These are phyloP conservation scores for Ascochyta koolunga DNA, from an alignment of 2,329 filamentous ascomycete species.

Conservation along the genomic window DNA sequence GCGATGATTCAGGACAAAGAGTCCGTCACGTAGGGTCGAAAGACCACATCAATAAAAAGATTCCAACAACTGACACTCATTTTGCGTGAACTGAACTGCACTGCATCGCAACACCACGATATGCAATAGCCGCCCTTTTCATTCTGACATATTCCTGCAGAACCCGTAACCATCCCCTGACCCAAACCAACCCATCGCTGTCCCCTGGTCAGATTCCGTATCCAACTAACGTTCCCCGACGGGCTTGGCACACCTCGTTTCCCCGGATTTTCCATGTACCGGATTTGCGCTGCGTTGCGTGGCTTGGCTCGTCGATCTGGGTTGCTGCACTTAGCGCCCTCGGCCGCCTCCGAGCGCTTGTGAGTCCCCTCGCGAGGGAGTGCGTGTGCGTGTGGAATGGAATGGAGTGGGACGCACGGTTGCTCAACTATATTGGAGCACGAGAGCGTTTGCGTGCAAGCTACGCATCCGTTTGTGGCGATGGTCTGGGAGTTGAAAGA, in stretches of 20 bases:
- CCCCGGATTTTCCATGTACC: constrained; percentile 15
- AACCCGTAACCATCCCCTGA: not conserved
- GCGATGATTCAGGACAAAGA: constrained; percentile 35
- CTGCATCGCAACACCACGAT: not conserved
- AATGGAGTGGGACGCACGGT: not conserved
- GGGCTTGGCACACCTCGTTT: constrained; percentile 12
- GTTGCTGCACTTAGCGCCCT: constrained; percentile 9
- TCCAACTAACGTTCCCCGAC: constrained; percentile 11
- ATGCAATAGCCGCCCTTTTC: too few species aligned
- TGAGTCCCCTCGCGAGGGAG: not conserved
- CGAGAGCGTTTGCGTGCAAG: constrained; percentile 4
- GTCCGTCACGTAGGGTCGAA: constrained; percentile 13
- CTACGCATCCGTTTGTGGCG: not conserved
- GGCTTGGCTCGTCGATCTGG: constrained; percentile 12
- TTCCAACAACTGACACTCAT: constrained; percentile 1
- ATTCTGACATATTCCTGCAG: not conserved
- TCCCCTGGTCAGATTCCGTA: not conserved
- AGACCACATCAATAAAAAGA: constrained; percentile 14
- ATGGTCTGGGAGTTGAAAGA: not conserved
- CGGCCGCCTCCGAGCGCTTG: constrained; percentile 9
- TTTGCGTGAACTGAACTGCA: not conserved
- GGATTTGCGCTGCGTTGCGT: constrained; percentile 10
- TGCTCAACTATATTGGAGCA: constrained; percentile 3
- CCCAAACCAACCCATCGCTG: not conserved
- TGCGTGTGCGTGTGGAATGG: too few species aligned